Conservation (phyloP, 495 filamentous ascomycete species). For the Talaromyces nanjingensis region DNA sequence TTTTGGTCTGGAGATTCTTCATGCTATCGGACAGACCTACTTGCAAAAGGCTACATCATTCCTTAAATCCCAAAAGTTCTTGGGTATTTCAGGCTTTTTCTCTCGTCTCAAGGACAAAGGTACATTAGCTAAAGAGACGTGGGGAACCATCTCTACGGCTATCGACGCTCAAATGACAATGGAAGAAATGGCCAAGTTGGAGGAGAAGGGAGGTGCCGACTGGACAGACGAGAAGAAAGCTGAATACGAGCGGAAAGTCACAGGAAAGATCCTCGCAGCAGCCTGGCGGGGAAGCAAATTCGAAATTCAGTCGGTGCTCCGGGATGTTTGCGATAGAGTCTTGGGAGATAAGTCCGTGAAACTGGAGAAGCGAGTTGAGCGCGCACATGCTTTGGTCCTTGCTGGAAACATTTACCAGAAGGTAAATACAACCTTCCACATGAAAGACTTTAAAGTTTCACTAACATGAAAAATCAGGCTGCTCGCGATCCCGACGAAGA, state of each 20-base stretch:
- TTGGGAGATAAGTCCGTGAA: slow-evolving; percentile 74
- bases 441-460: slow-evolving; percentile 18
- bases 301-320: slow-evolving; percentile 92
- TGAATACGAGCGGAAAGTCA: slow-evolving; percentile 93
- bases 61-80: slow-evolving; percentile 91
- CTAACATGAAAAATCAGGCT: slow-evolving; percentile 48
- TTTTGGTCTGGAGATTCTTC: slow-evolving; percentile 94
- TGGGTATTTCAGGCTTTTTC: slow-evolving; percentile 93
- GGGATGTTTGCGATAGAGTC: slow-evolving; percentile 75
- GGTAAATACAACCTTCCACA: slow-evolving; percentile 41
- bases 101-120: slow-evolving; percentile 94
- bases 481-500: slow-evolving; percentile 90
- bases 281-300: slow-evolving; percentile 97
- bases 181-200: slow-evolving; percentile 96
- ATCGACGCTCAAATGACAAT: slow-evolving; percentile 97
- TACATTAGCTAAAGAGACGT: slow-evolving; percentile 92
- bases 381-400: slow-evolving; percentile 81
- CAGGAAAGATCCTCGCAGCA: slow-evolving; percentile 96
- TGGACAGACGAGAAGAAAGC: slow-evolving; percentile 98
- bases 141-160: slow-evolving; percentile 94
- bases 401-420: slow-evolving; percentile 82
- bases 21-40: slow-evolving; percentile 89
- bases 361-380: slow-evolving; percentile 77
- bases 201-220: slow-evolving; percentile 91
- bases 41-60: slow-evolving; percentile 78